Base-by-base conservation (phyloP, 2,329 filamentous ascomycete genomes). In the Eurotiales sp. region DNA sequence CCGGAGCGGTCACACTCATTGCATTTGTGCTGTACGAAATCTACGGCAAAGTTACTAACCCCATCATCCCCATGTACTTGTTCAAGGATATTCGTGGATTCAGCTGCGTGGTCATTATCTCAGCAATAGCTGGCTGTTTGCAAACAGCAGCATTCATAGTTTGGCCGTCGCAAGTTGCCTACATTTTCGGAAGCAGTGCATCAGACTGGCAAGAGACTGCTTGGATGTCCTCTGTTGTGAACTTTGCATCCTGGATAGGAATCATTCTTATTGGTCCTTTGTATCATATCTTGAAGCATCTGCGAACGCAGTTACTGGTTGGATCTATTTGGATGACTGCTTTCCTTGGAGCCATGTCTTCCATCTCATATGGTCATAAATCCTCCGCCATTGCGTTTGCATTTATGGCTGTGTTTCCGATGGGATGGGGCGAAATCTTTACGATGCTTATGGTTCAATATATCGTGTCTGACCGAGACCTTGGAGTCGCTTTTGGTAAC, bases 1-100 rank as follows among this genome's bases (percentile, higher is more conserved):
- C 56, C 12, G 63, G 63, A 40, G 53, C 39, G 3, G 43, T 61
- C 5, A 19, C 23, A 5, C 19, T 51, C 2, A 25, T 63, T 37
- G 40, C 50, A 1, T 68, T 63, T 51, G 58, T 60, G 51, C 55
- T 68, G 39, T 68, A 36, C n/a, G 50, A 52, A 39, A 17, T 10
- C 12, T 52, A 22, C 17, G 15, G 58, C 34, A 58, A 58, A 50
- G 59, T 59, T 29, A 52, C 6, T 19, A 53, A 46, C 45, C 60
- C 60, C 3, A 60, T 64, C 37, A 55, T 66, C 4, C 63, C 62
- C 1, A 66, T 66, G 61, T 57, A 59, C 52, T 58, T 67, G 19
- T 68, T 68, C 60, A 60, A 59, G 54, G 66, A 68, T 48, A 27
- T 68, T 29, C 58, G 64, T 11, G 63, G 62, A 43, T 64, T 67